Base-by-base conservation (phyloP, 805 yeast genomes). In the Lipomyces japonicus region DNA sequence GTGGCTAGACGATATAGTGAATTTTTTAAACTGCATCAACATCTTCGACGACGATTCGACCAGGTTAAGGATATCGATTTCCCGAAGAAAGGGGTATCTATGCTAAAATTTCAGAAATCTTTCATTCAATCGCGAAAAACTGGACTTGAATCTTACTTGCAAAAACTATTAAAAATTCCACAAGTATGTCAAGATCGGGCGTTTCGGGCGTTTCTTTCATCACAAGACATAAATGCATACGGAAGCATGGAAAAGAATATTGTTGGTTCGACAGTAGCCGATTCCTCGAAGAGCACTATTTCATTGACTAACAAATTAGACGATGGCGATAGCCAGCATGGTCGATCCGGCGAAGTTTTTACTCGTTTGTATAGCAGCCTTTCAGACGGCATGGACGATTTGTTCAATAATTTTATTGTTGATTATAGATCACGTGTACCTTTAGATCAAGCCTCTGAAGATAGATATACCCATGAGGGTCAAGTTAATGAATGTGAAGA, bases 1-100 rank as follows among this genome's bases (percentile, higher is more conserved):
- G 85, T 89, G n/a, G 91, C 95, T 0, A 71, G 96, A 58, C 72
- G 97, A 50, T 90, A 81, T 63, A 86, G 86, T 59, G 96, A 91
- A 63, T 90, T 90, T 65, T 81, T 75, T 66, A 78, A 76, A 54
- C 70, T 90, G 30, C 81, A 90, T 62, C 79, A 78, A 53, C 80
- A 84, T 54, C 68, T 90, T 58, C 78, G 74, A 49, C 65, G 66
- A 2, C 71, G 68, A 39, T 82, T 80, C 58, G 75, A 80, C 0
- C 71, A 68, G 40, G 80, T 83, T 1, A 66, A 71, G 4, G 64
- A 63, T 2, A 59, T 83, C 14, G 75, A 71, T 41, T 77, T 79
- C 67, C 82, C 89, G 38, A 63, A 63, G 46, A 73, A 69, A 40
- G 50, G 57, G 10, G 73, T 84, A 39, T 19, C 37, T 14, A 80